phyloP scores from a whole-genome alignment of 2,329 filamentous ascomycete species.

The Penicillium frequentans region DNA sequence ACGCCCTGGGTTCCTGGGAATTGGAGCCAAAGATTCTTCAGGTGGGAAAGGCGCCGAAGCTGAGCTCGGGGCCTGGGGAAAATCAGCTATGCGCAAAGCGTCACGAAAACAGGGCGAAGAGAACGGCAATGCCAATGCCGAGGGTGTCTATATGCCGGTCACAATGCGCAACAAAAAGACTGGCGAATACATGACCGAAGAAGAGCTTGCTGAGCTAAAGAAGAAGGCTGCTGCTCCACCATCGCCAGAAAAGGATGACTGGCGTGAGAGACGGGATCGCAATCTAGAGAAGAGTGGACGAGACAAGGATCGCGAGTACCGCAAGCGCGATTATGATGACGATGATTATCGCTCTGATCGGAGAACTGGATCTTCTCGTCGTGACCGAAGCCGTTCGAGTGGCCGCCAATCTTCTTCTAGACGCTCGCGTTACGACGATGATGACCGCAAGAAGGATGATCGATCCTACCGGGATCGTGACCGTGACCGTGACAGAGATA shows the following conservation, averaged over 20 bases:
- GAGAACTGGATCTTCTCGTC: conserved; percentile 39
- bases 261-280: conserved; percentile 46
- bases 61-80: conserved; percentile 80
- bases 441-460: conserved; percentile 32
- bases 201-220: conserved; percentile 56
- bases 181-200: conserved; percentile 62
- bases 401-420: conserved; percentile 35
- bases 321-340: conserved; percentile 35
- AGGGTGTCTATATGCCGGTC: conserved; percentile 61
- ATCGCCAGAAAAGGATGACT: conserved; percentile 46
- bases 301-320: conserved; percentile 34
- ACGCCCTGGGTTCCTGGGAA: conserved; percentile 77
- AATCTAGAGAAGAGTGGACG: conserved; percentile 43
- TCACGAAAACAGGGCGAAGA: conserved; percentile 58
- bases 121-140: conserved; percentile 36
- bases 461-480: conserved; percentile 35
- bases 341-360: conserved; percentile 37
- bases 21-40: conserved; percentile 79
- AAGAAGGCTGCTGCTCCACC: conserved; percentile 48
- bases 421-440: conserved; percentile 37
- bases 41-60: conserved; percentile 57
- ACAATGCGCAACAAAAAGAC: conserved; percentile 62
- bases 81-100: conserved; percentile 55
- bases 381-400: conserved; percentile 38
- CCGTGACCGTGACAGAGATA: conserved; percentile 27